phyloP scores from a whole-genome alignment of 495 filamentous ascomycete species.

The Tuber borchii region DNA sequence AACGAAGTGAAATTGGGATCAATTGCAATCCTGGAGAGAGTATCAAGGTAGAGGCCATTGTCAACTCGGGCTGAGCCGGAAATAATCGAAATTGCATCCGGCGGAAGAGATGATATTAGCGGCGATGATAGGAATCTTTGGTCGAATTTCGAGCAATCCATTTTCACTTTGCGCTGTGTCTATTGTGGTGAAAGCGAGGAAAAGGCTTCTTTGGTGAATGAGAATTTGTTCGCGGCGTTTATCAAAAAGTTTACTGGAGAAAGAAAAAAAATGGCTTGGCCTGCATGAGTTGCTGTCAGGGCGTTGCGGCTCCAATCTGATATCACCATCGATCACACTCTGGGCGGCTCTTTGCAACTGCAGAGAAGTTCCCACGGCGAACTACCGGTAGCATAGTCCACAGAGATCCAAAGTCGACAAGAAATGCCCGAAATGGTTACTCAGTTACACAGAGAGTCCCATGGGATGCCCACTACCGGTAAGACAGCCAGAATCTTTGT shows the following conservation, averaged over 20 bases:
- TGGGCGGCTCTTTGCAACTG: neutral
- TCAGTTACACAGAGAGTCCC: neutral
- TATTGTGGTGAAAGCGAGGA: constrained; percentile 1
- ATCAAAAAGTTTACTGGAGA: neutral
- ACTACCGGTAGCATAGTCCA: too few relatives aligned
- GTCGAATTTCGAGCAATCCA: constrained; percentile 31
- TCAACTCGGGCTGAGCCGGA: constrained; percentile 2
- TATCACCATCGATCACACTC: neutral
- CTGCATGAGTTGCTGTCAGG: neutral
- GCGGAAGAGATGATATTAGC: constrained; percentile 25
- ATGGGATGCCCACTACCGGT: neutral
- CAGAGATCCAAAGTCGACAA: too few relatives aligned
- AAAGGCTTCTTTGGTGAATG: neutral
- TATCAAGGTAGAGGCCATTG: constrained; percentile 33
- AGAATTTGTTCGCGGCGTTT: neutral
- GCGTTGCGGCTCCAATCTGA: neutral
- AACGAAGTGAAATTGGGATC: constrained; percentile 30
- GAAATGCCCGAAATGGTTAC: too few relatives aligned
- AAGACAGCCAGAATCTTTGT: neutral
- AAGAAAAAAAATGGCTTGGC: neutral
- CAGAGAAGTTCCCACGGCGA: neutral
- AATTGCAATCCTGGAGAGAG: constrained; percentile 36
- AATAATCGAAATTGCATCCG: constrained; percentile 14
- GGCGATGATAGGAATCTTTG: constrained; percentile 21
- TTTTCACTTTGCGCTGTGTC: constrained; percentile 8